A percentile compares a stretch with the other conserved stretches of the same genome.
phyloP scores from a whole-genome alignment of 768 basidiomycete species.

The Russula abietina region DNA sequence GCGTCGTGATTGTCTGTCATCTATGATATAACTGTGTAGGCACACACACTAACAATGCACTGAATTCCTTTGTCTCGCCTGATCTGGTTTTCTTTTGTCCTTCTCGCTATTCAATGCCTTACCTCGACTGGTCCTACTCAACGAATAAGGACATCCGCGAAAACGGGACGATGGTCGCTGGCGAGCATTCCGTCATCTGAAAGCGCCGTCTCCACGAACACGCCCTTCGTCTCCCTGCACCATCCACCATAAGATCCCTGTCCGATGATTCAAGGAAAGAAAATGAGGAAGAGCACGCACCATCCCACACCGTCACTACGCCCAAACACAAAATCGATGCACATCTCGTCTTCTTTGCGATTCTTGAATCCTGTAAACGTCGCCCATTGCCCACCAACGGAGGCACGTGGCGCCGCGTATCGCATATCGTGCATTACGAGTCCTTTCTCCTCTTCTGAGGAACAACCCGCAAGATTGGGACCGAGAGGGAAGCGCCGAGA shows the following conservation, averaged over 20 bases:
- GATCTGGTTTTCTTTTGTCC: background rate
- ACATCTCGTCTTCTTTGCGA: constrained; percentile 36
- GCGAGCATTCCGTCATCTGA: constrained; percentile 39
- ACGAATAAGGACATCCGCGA: constrained; percentile 35
- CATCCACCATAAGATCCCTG: background rate
- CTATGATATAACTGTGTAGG: background rate
- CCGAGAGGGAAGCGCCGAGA: constrained; percentile 37
- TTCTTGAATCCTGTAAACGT: constrained; percentile 48
- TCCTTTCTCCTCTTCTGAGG: background rate
- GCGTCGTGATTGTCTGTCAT: background rate
- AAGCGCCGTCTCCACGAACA: background rate
- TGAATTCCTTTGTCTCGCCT: background rate
- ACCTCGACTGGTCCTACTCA: background rate
- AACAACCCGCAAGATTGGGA: background rate
- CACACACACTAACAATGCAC: background rate
- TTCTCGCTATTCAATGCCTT: no score
- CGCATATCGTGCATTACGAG: constrained; percentile 41
- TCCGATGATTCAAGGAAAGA: background rate
- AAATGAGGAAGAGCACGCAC: constrained; percentile 30
- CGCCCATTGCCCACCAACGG: constrained; percentile 42
- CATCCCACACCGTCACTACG: constrained; percentile 39
- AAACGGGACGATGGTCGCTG: constrained; percentile 54
- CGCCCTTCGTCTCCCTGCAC: constrained; percentile 1
- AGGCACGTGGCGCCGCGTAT: constrained; percentile 36
- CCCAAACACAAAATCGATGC: constrained; percentile 53